Evolutionary conservation across 2,329 filamentous ascomycete genomes (phyloP).

Genomic region (Phialophora expanda): DNA sequence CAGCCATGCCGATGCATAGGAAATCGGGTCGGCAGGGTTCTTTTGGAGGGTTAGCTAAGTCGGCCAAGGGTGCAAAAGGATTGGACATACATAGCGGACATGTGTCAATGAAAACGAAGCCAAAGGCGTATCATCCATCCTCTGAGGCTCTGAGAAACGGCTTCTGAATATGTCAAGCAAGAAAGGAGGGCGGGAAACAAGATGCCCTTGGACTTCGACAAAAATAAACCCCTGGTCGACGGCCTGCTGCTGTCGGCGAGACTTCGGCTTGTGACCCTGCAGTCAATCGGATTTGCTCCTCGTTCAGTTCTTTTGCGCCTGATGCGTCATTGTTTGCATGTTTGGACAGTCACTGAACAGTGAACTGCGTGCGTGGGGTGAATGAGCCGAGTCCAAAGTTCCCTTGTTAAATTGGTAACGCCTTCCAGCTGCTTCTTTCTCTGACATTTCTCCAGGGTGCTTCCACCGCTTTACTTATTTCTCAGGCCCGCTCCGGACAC

Average conservation of each 20-base stretch:
- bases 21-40: slow-evolving; percentile 85
- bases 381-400: not conserved
- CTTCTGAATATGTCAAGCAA: not conserved
- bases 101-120: slow-evolving; percentile 93
- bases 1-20: slow-evolving; percentile 88
- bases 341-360: not conserved
- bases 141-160: not conserved
- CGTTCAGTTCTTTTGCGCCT: not conserved
- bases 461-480: slow-evolving; percentile 3
- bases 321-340: slow-evolving; percentile 21
- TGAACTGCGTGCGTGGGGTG: too few species aligned
- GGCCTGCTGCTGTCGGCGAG: not conserved
- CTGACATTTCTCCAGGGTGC: not conserved
- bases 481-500: too few species aligned
- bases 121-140: slow-evolving; percentile 59
- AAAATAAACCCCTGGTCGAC: not conserved
- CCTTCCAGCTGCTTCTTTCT: not conserved
- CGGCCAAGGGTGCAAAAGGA: not conserved
- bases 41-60: slow-evolving; percentile 47
- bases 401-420: not conserved
- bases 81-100: slow-evolving; percentile 80
- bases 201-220: not conserved
- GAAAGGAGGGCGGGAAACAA: not conserved
- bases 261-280: not conserved
- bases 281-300: not conserved